A percentile compares a stretch with the other conserved stretches of the same genome.
phyloP scores from a whole-genome alignment of 108 stramenopile genomes.

The Discostella stelligeroides region DNA sequence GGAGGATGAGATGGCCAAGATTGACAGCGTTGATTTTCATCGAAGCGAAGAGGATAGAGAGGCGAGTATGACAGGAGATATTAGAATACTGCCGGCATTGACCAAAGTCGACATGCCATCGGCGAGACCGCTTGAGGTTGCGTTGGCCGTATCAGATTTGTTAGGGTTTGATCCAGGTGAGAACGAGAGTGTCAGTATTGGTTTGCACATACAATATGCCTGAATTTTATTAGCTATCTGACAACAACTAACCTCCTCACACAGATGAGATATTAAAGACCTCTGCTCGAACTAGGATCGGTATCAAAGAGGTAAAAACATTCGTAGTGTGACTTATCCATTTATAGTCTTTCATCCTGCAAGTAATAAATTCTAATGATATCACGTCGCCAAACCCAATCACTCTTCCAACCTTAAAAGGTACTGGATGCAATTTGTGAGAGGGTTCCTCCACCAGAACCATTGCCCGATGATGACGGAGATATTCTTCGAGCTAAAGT shows the following conservation, averaged over 20 bases:
- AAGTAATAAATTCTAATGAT: too few relatives aligned
- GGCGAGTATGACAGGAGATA: neutral
- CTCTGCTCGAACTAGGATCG: constrained; percentile 84
- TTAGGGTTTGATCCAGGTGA: constrained; percentile 90
- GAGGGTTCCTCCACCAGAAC: constrained; percentile 69
- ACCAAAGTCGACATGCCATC: constrained; percentile 97
- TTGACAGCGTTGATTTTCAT: too few relatives aligned
- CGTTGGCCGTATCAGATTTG: constrained; percentile 84
- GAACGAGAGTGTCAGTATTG: too few relatives aligned
- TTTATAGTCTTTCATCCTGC: too few relatives aligned
- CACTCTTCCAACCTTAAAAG: too few relatives aligned
- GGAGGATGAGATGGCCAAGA: constrained; percentile 52
- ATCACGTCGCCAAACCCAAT: too few relatives aligned
- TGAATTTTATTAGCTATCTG: neutral
- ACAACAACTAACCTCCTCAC: neutral
- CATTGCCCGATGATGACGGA: constrained; percentile 58
- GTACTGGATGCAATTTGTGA: constrained; percentile 75
- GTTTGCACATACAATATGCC: too few relatives aligned
- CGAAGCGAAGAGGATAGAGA: too few relatives aligned
- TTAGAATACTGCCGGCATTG: constrained; percentile 75
- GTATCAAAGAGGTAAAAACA: constrained; percentile 68
- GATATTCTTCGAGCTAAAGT: constrained; percentile 85
- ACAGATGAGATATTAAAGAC: constrained; percentile 62
- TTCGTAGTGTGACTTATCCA: too few relatives aligned
- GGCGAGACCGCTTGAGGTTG: constrained; percentile 80